Evolutionary conservation across 306 rosid species (phyloP).

Genomic region (Cicer cuneatum): DNA sequence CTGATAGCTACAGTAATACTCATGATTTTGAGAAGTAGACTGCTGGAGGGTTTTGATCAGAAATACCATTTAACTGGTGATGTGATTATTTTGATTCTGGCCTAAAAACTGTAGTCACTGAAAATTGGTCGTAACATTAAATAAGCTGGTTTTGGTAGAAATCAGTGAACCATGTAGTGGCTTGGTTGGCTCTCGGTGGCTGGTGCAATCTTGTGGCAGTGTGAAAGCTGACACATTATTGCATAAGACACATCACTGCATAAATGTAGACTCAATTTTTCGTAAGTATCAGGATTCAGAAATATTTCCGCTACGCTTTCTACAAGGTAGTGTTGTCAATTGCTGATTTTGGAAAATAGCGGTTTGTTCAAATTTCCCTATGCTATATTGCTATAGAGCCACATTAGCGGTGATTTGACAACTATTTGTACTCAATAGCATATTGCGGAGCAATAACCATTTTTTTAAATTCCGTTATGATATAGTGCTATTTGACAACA

Average conservation of each 20-base stretch:
- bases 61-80: not conserved
- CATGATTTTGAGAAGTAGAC: not conserved
- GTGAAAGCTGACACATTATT: not conserved
- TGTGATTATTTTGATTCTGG: constrained; percentile 15
- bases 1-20: not conserved
- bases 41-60: not conserved
- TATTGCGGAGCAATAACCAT: too few relatives aligned
- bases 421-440: too few relatives aligned
- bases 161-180: constrained; percentile 3
- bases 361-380: too few relatives aligned
- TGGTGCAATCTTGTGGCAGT: not conserved
- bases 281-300: not conserved
- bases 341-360: too few relatives aligned
- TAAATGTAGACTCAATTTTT: not conserved
- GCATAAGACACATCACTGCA: not conserved
- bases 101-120: not conserved
- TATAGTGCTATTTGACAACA: too few relatives aligned
- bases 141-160: constrained; percentile 1
- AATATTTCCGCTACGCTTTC: not conserved
- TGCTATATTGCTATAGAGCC: too few relatives aligned
- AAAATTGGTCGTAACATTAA: not conserved
- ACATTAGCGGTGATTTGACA: too few relatives aligned
- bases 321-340: too few relatives aligned
- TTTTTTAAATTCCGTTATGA: too few relatives aligned
- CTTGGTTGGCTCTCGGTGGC: not conserved